Evolutionary conservation across 768 basidiomycete genomes (phyloP), one percentile per base, ranked within the genome.

Genomic region (Tephrocybe sp.): DNA sequence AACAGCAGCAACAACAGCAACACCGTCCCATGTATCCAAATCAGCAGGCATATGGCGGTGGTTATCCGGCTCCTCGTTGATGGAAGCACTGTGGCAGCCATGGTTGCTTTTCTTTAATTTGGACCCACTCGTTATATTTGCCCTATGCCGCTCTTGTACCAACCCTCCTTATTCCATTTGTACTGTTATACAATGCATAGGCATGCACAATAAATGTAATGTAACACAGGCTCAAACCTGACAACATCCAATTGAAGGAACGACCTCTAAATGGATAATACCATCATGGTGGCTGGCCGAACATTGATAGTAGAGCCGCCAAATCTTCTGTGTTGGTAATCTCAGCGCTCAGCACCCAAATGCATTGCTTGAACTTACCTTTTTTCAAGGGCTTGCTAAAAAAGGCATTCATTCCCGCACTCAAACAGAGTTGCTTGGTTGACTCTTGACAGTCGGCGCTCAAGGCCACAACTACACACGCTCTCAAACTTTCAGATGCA

Each of bases 401-500:
- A 63, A 88, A 89, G 3, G 75, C 72, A 58, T 87, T 86, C 87
- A 89, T 89, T 9, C 87, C 87, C 3, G 85, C 83, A 54, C 83
- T 87, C n/a, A 88, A 64, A 57, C 87, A 89, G 9, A 87, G 73
- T 60, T 82, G 78, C 58, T 87, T 87, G 1, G 87, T 87, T 4
- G 84, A 86, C 43, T 86, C 84, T 65, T 89, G 86, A 56, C 84
- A 86, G 63, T 89, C 87, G 2, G 86, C 87, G 59, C 85, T 86
- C 43, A 89, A 65, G 2, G 86, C 87, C 30, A 87, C 77, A 44
- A 89, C 86, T 87, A 51, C 16, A 36, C 41, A 18, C 27, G 36
- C 22, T 22, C 35, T 37, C 22, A 15, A 16, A 37, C 9, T n/a
- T n/a, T 19, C 19, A 15, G 9, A 24, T 13, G 5, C 30, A 28